Percentiles rank a stretch among this genome's conserved stretches.
These are phyloP conservation scores for Ogataea minuta DNA, from an alignment of 805 yeast species.

Conservation along the genomic window DNA sequence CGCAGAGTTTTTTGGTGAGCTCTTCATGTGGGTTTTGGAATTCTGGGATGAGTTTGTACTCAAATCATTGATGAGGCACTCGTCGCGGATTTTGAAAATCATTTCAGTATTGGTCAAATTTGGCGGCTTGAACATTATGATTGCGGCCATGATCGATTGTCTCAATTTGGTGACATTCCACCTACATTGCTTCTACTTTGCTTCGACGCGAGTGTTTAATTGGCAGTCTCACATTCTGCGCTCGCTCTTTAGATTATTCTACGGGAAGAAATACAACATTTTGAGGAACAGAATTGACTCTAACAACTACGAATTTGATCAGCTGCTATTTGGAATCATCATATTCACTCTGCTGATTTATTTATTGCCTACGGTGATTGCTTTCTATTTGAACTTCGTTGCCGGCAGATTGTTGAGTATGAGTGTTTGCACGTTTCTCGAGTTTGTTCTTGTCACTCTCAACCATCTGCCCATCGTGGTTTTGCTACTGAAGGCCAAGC, in stretches of 20 bases:
- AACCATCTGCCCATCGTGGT: conserved; percentile 90
- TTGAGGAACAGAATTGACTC: conserved; percentile 84
- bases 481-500: conserved; percentile 72
- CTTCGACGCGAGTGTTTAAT: conserved; percentile 74
- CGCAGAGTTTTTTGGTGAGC: conserved; percentile 80
- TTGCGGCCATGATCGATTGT: conserved; percentile 66
- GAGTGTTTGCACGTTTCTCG: conserved; percentile 48
- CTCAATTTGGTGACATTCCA: conserved; percentile 65
- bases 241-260: conserved; percentile 78
- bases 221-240: conserved; percentile 67
- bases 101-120: conserved; percentile 20
- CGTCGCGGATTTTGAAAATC: conserved; percentile 15
- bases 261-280: conserved; percentile 86
- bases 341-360: conserved; percentile 77
- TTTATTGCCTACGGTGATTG: conserved; percentile 81
- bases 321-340: conserved; percentile 82
- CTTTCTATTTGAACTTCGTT: conserved; percentile 78
- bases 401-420: conserved; percentile 53
- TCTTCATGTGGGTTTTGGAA: conserved; percentile 80
- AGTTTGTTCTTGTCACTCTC: conserved; percentile 57
- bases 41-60: conserved; percentile 48
- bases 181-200: conserved; percentile 70
- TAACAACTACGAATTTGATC: conserved; percentile 81
- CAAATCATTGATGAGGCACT: conserved; percentile 11
- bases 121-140: conserved; percentile 66